phyloP scores from a whole-genome alignment of 2,329 filamentous ascomycete genomes.

The Alternaria viburni region DNA sequence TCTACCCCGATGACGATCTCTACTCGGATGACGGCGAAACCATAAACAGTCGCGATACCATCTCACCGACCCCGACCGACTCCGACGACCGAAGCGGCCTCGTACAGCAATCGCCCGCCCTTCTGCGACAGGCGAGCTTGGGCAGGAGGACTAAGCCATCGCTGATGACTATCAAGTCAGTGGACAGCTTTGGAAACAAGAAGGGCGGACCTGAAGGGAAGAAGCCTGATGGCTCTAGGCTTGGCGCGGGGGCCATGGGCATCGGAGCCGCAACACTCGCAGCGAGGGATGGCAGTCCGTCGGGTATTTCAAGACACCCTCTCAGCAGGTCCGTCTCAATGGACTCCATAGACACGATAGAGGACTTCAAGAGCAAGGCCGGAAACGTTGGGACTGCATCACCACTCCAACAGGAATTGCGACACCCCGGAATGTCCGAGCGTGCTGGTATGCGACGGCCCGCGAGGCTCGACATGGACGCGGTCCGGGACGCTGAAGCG shows the following conservation, averaged over 20 bases:
- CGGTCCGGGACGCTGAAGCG: slow-evolving; percentile 79
- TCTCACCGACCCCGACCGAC: slow-evolving; percentile 37
- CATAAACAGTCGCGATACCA: slow-evolving; percentile 37
- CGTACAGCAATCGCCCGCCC: slow-evolving; percentile 41
- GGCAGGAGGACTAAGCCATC: slow-evolving; percentile 56
- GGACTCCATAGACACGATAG: slow-evolving; percentile 42
- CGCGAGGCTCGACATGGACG: slow-evolving; percentile 80
- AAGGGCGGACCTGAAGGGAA: slow-evolving; percentile 25
- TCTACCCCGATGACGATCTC: slow-evolving; percentile 47
- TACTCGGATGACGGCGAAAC: slow-evolving; percentile 49
- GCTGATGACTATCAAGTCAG: slow-evolving; percentile 56
- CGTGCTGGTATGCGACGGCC: slow-evolving; percentile 60
- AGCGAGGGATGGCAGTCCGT: slow-evolving; percentile 31
- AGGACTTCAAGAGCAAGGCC: slow-evolving; percentile 22
- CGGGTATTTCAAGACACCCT: slow-evolving; percentile 27
- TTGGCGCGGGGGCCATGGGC: slow-evolving; percentile 28
- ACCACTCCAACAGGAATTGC: slow-evolving; percentile 34
- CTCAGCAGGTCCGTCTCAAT: slow-evolving; percentile 43
- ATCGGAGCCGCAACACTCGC: slow-evolving; percentile 33
- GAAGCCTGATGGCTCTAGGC: slow-evolving; percentile 19
- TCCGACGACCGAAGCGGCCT: slow-evolving; percentile 47
- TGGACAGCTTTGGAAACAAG: slow-evolving; percentile 43
- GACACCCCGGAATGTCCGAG: slow-evolving; percentile 46
- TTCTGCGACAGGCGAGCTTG: slow-evolving; percentile 55
- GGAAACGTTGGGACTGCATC: slow-evolving; percentile 26